Percentiles rank a stretch among this genome's conserved stretches.
Evolutionary conservation across 2,329 filamentous ascomycete genomes (phyloP).

Genomic region (Aurifilum marmelostoma): DNA sequence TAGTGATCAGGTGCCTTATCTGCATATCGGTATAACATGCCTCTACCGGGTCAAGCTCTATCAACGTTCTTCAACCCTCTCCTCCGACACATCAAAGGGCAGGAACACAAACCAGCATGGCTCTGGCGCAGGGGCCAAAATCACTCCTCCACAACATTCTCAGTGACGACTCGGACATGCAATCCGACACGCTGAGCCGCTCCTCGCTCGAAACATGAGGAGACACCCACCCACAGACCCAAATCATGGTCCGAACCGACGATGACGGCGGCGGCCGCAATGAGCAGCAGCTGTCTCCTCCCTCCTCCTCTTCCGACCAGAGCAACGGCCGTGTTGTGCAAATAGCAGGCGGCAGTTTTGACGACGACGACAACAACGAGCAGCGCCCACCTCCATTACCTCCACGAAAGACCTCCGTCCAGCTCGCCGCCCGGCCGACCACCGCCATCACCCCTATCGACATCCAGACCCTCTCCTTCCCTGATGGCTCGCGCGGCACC

Average conservation of each 20-base stretch:
- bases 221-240: constrained; percentile 25
- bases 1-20: neutral
- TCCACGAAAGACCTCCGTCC: constrained; percentile 31
- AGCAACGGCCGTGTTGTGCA: constrained; percentile 16
- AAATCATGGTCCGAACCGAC: constrained; percentile 32
- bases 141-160: neutral
- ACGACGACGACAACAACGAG: constrained; percentile 26
- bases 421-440: constrained; percentile 61
- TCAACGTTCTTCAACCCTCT: constrained; percentile 9
- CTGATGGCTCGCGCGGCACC: constrained; percentile 69
- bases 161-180: neutral
- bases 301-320: constrained; percentile 6
- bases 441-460: constrained; percentile 84
- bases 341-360: constrained; percentile 17
- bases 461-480: constrained; percentile 75
- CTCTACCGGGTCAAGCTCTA: constrained; percentile 4
- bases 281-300: constrained; percentile 20
- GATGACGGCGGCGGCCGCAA: constrained; percentile 29
- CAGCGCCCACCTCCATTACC: constrained; percentile 36
- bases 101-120: constrained; percentile 21
- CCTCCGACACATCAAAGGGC: neutral
- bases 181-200: constrained; percentile 28
- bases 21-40: constrained; percentile 1
- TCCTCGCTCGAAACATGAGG: constrained; percentile 27
- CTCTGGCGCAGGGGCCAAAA: constrained; percentile 14